Evolutionary conservation across 495 filamentous ascomycete species (phyloP).

Genomic region (Penicillium psychrofluorescens): DNA sequence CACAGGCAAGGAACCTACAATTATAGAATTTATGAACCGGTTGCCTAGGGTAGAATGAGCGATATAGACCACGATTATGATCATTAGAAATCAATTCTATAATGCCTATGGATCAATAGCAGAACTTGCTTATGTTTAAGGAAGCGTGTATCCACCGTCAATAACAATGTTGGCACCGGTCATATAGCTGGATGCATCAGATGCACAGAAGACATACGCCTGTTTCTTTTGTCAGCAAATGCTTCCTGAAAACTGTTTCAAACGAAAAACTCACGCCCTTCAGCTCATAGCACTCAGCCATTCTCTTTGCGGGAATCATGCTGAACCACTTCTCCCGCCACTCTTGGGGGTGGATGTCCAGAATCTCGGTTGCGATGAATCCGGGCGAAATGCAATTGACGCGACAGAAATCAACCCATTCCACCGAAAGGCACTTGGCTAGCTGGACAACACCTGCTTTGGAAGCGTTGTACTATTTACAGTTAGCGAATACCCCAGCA

Average conservation of each 20-base stretch:
- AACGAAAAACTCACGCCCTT: constrained; percentile 17
- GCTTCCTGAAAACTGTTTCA: background rate
- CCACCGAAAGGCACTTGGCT: constrained; percentile 28
- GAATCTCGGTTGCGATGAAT: constrained; percentile 35
- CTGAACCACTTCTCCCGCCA: constrained; percentile 17
- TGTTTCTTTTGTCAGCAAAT: background rate
- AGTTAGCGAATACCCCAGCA: background rate
- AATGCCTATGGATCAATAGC: too few relatives aligned
- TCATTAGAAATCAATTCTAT: too few relatives aligned
- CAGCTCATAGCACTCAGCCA: constrained; percentile 23
- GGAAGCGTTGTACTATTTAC: constrained; percentile 27
- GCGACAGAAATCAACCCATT: constrained; percentile 32
- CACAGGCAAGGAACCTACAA: constrained; percentile 11
- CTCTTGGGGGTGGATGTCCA: constrained; percentile 13
- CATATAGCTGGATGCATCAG: constrained; percentile 30
- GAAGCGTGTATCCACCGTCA: constrained; percentile 27
- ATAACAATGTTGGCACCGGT: constrained; percentile 27
- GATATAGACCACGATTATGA: too few relatives aligned
- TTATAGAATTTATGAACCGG: constrained; percentile 16
- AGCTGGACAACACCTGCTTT: constrained; percentile 32
- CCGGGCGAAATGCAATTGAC: constrained; percentile 41
- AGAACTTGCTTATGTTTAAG: background rate
- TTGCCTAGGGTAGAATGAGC: constrained; percentile 5
- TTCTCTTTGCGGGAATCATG: constrained; percentile 23
- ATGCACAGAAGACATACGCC: constrained; percentile 26